Conservation (phyloP, 176 grass and related monocot species). For the sorghum (Sorghum bicolor) region DNA sequence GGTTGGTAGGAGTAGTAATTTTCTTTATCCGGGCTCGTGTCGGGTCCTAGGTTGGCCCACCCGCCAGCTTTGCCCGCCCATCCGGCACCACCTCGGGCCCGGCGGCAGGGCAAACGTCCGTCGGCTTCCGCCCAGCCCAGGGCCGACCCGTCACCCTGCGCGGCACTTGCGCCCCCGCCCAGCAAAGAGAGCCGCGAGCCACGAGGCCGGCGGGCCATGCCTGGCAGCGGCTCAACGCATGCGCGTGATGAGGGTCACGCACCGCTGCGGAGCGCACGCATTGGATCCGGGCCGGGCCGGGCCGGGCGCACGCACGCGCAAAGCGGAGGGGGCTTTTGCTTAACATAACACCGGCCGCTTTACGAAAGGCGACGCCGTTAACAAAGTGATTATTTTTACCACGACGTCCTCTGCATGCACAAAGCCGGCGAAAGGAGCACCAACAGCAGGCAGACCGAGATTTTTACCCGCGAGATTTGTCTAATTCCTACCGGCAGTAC, state of each 20-base stretch:
- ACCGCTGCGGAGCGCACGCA: background rate
- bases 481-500: background rate
- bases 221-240: background rate
- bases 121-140: too few relatives aligned
- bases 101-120: too few relatives aligned
- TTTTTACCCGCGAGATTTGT: background rate
- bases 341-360: background rate
- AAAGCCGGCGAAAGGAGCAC: too few relatives aligned
- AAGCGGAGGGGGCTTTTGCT: background rate
- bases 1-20: too few relatives aligned
- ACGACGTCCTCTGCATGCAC: background rate
- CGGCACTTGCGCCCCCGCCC: conserved; percentile 14
- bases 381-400: background rate
- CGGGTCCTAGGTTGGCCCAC: too few relatives aligned
- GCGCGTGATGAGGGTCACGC: too few relatives aligned
- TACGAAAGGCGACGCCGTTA: background rate
- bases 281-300: too few relatives aligned
- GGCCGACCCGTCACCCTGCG: background rate
- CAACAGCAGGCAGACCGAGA: background rate
- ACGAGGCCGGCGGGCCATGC: background rate
- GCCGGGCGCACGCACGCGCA: background rate
- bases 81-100: too few relatives aligned
- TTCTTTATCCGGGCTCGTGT: too few relatives aligned
- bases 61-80: too few relatives aligned
- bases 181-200: too few relatives aligned